A percentile compares a stretch with the other conserved stretches of the same genome.
These are phyloP conservation scores for Candida broadrunensis DNA, from an alignment of 805 yeast genomes.

Conservation along the genomic window DNA sequence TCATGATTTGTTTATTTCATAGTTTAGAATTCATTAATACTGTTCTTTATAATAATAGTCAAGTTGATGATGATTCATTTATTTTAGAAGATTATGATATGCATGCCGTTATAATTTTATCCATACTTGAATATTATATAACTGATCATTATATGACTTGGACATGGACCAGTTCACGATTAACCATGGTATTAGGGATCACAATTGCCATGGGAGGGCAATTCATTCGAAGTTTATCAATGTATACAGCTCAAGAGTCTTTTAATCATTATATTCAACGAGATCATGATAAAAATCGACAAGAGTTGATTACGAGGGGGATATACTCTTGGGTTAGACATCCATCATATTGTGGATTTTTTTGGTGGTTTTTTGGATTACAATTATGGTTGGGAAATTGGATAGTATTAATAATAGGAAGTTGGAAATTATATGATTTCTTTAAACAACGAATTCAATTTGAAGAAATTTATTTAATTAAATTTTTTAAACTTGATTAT, in stretches of 20 bases:
- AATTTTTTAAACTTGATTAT: constrained; percentile 74
- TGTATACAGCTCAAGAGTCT: constrained; percentile 84
- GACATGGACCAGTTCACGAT: constrained; percentile 9
- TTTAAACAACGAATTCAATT: constrained; percentile 62
- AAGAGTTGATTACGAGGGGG: constrained; percentile 70
- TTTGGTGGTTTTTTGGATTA: constrained; percentile 89
- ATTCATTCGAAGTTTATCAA: constrained; percentile 63
- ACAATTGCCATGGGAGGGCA: constrained; percentile 60
- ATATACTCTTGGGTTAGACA: constrained; percentile 69
- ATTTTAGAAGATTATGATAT: constrained; percentile 31
- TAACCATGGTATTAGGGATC: constrained; percentile 39
- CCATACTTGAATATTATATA: constrained; percentile 14
- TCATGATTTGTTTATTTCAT: constrained; percentile 63
- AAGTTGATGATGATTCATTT: constrained; percentile 62
- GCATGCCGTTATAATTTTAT: constrained; percentile 16
- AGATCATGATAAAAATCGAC: constrained; percentile 45
- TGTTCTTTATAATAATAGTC: constrained; percentile 64
- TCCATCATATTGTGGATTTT: constrained; percentile 90
- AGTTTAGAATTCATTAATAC: constrained; percentile 80
- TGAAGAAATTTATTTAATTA: constrained; percentile 66
- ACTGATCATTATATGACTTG: not conserved
- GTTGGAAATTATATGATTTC: constrained; percentile 60
- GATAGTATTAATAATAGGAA: constrained; percentile 52
- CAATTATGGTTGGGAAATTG: constrained; percentile 72
- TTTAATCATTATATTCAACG: constrained; percentile 78